phyloP scores from a whole-genome alignment of 495 filamentous ascomycete species.

The Daldinia grandis region DNA sequence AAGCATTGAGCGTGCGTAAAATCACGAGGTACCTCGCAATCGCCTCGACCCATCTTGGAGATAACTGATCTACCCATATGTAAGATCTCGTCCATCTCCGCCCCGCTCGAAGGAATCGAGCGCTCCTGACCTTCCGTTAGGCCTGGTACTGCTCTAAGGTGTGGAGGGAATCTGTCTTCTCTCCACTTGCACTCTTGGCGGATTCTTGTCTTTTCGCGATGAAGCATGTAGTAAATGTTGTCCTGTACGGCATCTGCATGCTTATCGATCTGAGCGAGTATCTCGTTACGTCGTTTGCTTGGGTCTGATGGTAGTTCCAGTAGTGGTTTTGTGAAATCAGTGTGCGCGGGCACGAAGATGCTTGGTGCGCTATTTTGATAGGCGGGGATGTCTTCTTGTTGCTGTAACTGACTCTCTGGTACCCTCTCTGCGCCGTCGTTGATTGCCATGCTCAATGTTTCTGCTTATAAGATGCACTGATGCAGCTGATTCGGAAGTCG shows the following conservation, averaged over 20 bases:
- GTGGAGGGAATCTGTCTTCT: conserved; percentile 18
- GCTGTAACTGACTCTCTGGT: conserved; percentile 3
- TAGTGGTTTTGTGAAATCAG: conserved; percentile 46
- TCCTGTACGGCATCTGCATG: conserved; percentile 52
- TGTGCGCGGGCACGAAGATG: conserved; percentile 55
- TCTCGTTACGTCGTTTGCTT: conserved; percentile 44
- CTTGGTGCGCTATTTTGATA: conserved; percentile 47
- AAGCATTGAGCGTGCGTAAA: conserved; percentile 26
- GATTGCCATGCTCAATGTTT: conserved; percentile 3
- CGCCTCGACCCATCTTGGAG: conserved; percentile 9
- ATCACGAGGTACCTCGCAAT: conserved; percentile 16
- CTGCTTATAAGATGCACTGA: background rate
- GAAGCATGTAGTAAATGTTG: conserved; percentile 54
- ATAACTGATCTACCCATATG: conserved; percentile 17
- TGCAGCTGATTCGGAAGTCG: background rate
- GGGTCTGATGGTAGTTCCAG: conserved; percentile 42
- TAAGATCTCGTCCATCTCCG: conserved; percentile 31
- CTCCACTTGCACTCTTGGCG: conserved; percentile 27
- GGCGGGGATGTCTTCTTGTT: conserved; percentile 43
- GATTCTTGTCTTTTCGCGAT: conserved; percentile 50
- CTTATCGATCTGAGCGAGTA: conserved; percentile 52
- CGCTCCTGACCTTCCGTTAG: conserved; percentile 19
- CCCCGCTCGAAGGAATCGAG: conserved; percentile 12
- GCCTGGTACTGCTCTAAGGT: conserved; percentile 1
- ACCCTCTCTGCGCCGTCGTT: background rate